Base-by-base conservation (phyloP, 1,284 basidiomycete species). In the Ustilago cynodontis region DNA sequence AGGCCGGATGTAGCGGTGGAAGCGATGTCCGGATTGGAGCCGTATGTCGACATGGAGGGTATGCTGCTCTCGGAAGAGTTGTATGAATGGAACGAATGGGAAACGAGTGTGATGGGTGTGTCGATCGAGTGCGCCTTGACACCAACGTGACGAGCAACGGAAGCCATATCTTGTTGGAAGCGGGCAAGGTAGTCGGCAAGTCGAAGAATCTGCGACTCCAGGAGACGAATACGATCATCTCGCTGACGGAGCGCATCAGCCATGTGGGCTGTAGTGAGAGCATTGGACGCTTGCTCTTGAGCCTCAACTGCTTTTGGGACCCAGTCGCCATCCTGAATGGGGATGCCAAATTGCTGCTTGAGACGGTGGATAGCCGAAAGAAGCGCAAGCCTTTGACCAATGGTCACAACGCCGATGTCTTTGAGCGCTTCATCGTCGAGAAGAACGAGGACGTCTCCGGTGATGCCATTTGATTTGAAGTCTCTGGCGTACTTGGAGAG, bases 301-400 rank as follows among this genome's bases (percentile, higher is more conserved):
- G 64, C 64, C 24, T 70, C 75, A 37, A 71, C 58, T 0, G 71
- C 61, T 43, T 74, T 74, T 1, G 82, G 82, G 1, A 82, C 45
- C 80, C 81, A 86, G 39, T 85, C 82, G 18, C 79, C 84, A 10
- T 82, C 69, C 31, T 85, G 84, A 13, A 86, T 59, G 16, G 81
- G 82, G 22, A 86, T 77, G 35, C 71, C 80, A 39, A 65, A 79
- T n/a, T 65, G 61, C 51, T 71, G 53, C 64, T 86, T 86, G 47
- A 86, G 73, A 22, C 66, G 71, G 52, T 79, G 84, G 29, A 85
- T 81, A 35, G 69, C 84, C 0, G 65, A 50, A 22, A 85, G 74
- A n/a, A 86, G 69, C 11, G 77, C 60, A 9, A 83, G 71, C 9
- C 85, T 76, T 51, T 86, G 85, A 13, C 85, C 85, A 33, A 86